Percentiles rank a stretch among this genome's conserved stretches.
Conservation (phyloP, 2,329 filamentous ascomycete genomes). For the Ceratocystiopsis brevicomis region DNA sequence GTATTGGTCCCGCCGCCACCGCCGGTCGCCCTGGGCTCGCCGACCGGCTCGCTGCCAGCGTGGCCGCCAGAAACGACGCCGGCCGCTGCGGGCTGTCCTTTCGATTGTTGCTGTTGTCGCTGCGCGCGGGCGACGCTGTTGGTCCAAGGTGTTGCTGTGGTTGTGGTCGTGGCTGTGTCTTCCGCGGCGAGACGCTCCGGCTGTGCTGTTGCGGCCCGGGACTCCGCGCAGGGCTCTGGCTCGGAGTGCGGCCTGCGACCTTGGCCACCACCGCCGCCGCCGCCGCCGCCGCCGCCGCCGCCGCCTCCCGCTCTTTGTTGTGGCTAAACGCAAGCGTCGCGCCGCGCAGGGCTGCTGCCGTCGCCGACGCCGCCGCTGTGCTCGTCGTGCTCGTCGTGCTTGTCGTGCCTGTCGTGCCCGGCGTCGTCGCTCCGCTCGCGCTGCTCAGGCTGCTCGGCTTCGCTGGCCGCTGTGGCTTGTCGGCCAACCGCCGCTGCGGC, state of each 20-base stretch:
- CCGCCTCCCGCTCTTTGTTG: not conserved
- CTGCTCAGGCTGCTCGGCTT: no score
- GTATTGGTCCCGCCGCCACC: no score
- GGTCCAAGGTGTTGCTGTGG: slow-evolving; percentile 6
- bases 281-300: not conserved
- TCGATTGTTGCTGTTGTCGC: not conserved
- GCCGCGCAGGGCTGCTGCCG: slow-evolving; percentile 25
- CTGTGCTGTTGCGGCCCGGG: not conserved
- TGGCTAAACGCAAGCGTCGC: slow-evolving; percentile 36
- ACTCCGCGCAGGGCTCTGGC: no score
- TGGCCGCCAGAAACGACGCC: slow-evolving; percentile 42
- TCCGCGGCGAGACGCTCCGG: not conserved
- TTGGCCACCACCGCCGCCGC: slow-evolving; percentile 5
- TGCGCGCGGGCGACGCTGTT: slow-evolving; percentile 17
- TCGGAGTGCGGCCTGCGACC: not conserved
- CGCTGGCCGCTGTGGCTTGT: no score
- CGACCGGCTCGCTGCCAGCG: slow-evolving; percentile 39
- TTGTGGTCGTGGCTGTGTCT: not conserved
- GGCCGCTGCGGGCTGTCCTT: slow-evolving; percentile 13
- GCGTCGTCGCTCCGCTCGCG: no score
- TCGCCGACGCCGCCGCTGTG: slow-evolving; percentile 14
- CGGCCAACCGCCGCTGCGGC: no score
- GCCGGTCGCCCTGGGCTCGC: slow-evolving; percentile 14
- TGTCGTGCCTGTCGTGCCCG: not conserved
- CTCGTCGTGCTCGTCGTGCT: not conserved